phyloP scores from a whole-genome alignment of 805 yeast genomes.

The Dipodascus geniculatus region DNA sequence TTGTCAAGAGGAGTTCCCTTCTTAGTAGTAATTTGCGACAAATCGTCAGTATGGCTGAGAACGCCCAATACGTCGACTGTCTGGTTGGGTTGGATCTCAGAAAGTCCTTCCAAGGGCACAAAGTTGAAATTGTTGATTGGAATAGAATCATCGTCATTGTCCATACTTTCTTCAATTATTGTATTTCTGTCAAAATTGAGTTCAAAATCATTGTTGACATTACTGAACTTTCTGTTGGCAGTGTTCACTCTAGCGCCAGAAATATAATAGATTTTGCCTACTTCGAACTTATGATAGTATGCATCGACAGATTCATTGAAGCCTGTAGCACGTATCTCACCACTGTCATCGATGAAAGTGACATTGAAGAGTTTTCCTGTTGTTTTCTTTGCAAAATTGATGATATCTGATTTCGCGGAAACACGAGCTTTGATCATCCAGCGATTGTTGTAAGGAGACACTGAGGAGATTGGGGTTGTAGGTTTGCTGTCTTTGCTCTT shows the following conservation, averaged over 20 bases:
- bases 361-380: slow-evolving; percentile 85
- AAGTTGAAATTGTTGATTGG: slow-evolving; percentile 76
- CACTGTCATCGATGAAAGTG: slow-evolving; percentile 84
- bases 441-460: slow-evolving; percentile 80
- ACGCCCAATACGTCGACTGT: slow-evolving; percentile 83
- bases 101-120: slow-evolving; percentile 53
- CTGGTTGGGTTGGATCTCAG: slow-evolving; percentile 56
- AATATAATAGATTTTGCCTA: slow-evolving; percentile 79
- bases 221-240: slow-evolving; percentile 78
- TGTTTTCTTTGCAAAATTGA: slow-evolving; percentile 81
- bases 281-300: slow-evolving; percentile 64
- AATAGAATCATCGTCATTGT: slow-evolving; percentile 39
- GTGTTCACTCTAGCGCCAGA: slow-evolving; percentile 70
- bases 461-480: slow-evolving; percentile 66
- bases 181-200: slow-evolving; percentile 72
- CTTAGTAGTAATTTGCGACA: slow-evolving; percentile 70
- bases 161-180: slow-evolving; percentile 56
- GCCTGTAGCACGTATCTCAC: slow-evolving; percentile 92
- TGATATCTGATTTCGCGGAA: slow-evolving; percentile 74
- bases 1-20: slow-evolving; percentile 89
- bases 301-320: slow-evolving; percentile 80
- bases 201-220: slow-evolving; percentile 81
- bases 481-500: slow-evolving; percentile 7
- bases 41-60: slow-evolving; percentile 62
- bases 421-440: slow-evolving; percentile 95